phyloP scores from a whole-genome alignment of 2,329 filamentous ascomycete species.

The Setomelanomma holmii region DNA sequence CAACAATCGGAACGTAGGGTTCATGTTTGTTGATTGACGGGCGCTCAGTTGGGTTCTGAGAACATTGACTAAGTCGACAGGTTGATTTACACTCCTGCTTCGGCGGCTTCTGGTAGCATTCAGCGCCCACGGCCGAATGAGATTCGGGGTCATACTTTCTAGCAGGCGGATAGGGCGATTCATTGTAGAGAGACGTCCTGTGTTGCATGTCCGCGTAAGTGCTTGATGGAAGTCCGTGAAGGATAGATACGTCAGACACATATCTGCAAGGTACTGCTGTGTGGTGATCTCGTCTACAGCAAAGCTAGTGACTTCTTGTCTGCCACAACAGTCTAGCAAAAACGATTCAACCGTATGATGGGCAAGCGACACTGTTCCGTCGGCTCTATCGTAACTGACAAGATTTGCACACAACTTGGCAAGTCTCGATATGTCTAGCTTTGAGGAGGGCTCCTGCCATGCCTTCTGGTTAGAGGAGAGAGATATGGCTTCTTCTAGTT shows the following conservation, averaged over 20 bases:
- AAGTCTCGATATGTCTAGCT: constrained; percentile 15
- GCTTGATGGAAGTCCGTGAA: constrained; percentile 28
- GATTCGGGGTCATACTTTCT: constrained; percentile 8
- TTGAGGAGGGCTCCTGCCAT: constrained; percentile 16
- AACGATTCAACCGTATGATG: constrained; percentile 25
- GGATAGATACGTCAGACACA: constrained; percentile 24
- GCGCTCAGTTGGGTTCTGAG: constrained; percentile 18
- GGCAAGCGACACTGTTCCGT: constrained; percentile 16
- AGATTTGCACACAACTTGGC: constrained; percentile 23
- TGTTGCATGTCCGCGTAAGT: constrained; percentile 19
- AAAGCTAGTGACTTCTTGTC: constrained; percentile 5
- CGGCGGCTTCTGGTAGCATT: constrained; percentile 11
- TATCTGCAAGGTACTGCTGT: constrained; percentile 23
- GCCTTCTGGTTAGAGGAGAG: constrained; percentile 19
- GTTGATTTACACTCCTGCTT: constrained; percentile 8
- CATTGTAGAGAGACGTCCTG: constrained; percentile 11
- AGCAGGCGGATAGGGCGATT: constrained; percentile 6
- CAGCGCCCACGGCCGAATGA: constrained; percentile 10
- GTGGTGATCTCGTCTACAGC: constrained; percentile 12
- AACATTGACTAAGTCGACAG: constrained; percentile 16
- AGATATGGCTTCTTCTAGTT: constrained; percentile 25
- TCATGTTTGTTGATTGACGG: constrained; percentile 13
- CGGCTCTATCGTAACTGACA: constrained; percentile 16
- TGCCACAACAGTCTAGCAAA: constrained; percentile 9
- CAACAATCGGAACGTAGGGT: constrained; percentile 18